phyloP scores from a whole-genome alignment of 345 rosid species.

The Populus simonii region DNA sequence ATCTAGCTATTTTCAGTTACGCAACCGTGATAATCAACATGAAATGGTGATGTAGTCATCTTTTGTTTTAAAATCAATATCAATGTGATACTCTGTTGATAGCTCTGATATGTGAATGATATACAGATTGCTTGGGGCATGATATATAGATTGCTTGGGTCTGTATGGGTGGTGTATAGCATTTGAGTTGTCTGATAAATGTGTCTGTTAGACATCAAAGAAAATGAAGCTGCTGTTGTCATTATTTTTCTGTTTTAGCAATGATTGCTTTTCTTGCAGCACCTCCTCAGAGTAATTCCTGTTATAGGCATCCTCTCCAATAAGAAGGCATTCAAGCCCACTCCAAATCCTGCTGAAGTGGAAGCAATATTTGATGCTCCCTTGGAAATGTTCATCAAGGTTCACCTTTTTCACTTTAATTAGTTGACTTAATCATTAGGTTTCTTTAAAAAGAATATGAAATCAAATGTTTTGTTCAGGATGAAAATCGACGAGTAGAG shows the following conservation, averaged over 20 bases:
- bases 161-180: background rate
- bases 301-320: constrained; percentile 71
- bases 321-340: constrained; percentile 51
- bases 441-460: background rate
- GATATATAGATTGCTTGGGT: background rate
- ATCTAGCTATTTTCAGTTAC: background rate
- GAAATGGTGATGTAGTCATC: background rate
- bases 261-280: constrained; percentile 47
- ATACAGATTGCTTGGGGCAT: background rate
- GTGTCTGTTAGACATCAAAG: background rate
- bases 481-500: constrained; percentile 63
- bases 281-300: constrained; percentile 83
- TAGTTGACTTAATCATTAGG: background rate
- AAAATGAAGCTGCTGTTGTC: background rate
- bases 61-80: background rate
- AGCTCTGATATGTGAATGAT: background rate
- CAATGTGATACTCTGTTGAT: background rate
- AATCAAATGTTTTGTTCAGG: constrained; percentile 37
- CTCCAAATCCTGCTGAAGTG: constrained; percentile 78
- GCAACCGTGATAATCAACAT: background rate
- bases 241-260: background rate
- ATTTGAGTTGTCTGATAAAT: background rate
- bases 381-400: constrained; percentile 91
- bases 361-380: constrained; percentile 88
- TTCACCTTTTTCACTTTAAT: constrained; percentile 25